These are phyloP conservation scores for Tirmania nivea DNA, from an alignment of 495 filamentous ascomycete species.

Conservation along the genomic window DNA sequence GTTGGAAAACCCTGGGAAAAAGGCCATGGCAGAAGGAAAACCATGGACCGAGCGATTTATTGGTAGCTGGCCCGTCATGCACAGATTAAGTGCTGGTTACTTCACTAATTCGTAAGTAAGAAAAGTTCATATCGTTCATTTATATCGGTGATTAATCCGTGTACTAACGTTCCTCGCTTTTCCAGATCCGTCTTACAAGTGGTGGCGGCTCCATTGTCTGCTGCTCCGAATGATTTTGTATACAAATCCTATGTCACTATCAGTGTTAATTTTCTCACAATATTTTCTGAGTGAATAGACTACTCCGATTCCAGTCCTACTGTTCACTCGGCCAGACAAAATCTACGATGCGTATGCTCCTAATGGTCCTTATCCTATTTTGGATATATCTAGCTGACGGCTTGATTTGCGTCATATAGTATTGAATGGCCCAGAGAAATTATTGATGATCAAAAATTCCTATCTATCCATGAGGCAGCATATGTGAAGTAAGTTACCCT, in stretches of 20 bases:
- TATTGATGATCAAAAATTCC: slow-evolving; percentile 10
- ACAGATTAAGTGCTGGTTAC: slow-evolving; percentile 11
- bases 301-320: background rate
- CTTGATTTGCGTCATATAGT: background rate
- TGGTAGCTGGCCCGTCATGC: slow-evolving; percentile 13
- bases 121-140: too few species aligned
- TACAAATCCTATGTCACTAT: background rate
- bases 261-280: background rate
- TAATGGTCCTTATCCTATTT: background rate
- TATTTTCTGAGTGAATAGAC: background rate
- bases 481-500: slow-evolving; percentile 3
- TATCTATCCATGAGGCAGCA: slow-evolving; percentile 9
- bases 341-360: background rate
- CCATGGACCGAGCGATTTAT: slow-evolving; percentile 8
- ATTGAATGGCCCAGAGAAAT: slow-evolving; percentile 12
- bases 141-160: too few species aligned
- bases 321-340: background rate
- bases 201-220: background rate
- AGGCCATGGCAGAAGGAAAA: background rate
- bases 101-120: slow-evolving; percentile 12
- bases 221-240: background rate
- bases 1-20: slow-evolving; percentile 13
- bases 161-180: too few species aligned
- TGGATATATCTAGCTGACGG: too few species aligned
- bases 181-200: background rate